Evolutionary conservation across 2,329 filamentous ascomycete genomes (phyloP), one percentile per base, ranked within the genome.

Genomic region (Fusarium acutatum): DNA sequence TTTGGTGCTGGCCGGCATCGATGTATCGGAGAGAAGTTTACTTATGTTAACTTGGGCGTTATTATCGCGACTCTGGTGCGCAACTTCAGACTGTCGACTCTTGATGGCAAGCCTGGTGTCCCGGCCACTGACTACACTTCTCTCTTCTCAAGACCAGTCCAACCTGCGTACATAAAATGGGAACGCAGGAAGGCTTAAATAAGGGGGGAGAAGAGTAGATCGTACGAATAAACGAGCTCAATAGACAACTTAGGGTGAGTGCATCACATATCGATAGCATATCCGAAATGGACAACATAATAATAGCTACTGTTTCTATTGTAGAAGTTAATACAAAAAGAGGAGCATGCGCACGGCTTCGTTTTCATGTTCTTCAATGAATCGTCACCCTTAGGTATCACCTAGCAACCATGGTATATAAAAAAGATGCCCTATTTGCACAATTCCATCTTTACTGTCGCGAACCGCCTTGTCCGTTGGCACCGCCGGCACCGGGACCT

Each of bases 21-120:
- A 26, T 94, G 92, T 76, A 93, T 94, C 66, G 92, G 92, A 24
- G 92, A 94, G 83, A 92, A 93, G 79, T 94, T 94, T 80, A 92
- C 92, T 1, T 93, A 94, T 75, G 81, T 92, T 49, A 92, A 94
- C 77, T 79, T 94, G 46, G 86, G 87, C 22, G 89, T 89, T 14
- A 93, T 94, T 68, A 81, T 93, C 30, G 86, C 87, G 1, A 89
- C 87, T 0, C 80, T 93, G 67, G 87, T 93, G 15, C 83, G 91
- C 17, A 83, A 89, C 53, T 88, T 93, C 78, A 89, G 86, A 78
- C 84, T 93, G 49, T 82, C 79, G 53, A 92, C 90, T 49, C 72
- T 88, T 10, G 86, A 89, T 60, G 90, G 88, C 1, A 86, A 82
- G 68, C 83, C 83, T 60, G 83, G 84, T 0, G 87, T 94, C 41